Evolutionary conservation across 495 filamentous ascomycete species (phyloP).

Genomic region (Aspergillus haitiensis): DNA sequence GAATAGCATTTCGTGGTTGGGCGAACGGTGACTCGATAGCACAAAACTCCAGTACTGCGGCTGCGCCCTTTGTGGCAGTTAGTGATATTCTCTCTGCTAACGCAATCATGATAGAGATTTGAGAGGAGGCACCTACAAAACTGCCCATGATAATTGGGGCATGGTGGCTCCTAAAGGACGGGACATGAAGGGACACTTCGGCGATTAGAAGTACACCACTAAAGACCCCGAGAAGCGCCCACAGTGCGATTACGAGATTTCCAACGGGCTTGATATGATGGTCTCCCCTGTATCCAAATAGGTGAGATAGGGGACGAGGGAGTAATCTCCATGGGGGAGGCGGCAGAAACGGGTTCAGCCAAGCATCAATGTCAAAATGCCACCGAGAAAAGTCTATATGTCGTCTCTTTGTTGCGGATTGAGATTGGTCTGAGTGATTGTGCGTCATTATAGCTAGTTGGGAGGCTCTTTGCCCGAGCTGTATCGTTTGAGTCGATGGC

Average conservation of each 20-base stretch:
- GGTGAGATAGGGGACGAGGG: conserved; percentile 40
- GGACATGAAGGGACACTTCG: conserved; percentile 41
- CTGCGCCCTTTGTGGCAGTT: conserved; percentile 59
- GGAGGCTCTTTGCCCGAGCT: not conserved
- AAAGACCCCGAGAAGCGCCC: conserved; percentile 48
- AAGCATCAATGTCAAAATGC: conserved; percentile 66
- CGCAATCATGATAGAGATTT: not conserved
- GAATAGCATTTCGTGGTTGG: conserved; percentile 74
- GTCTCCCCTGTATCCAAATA: conserved; percentile 42
- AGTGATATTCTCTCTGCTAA: conserved; percentile 1
- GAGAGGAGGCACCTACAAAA: conserved; percentile 37
- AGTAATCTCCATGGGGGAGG: conserved; percentile 41
- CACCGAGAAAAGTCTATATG: conserved; percentile 30
- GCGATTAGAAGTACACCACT: conserved; percentile 45
- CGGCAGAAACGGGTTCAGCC: conserved; percentile 63
- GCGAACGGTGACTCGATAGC: conserved; percentile 79
- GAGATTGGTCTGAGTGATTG: not conserved
- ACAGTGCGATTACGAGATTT: conserved; percentile 41
- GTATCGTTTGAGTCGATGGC: not conserved
- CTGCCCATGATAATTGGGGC: conserved; percentile 42
- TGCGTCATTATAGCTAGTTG: conserved; percentile 6
- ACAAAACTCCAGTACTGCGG: conserved; percentile 73
- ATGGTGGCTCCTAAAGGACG: conserved; percentile 38
- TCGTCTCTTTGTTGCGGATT: not conserved
- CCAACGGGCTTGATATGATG: conserved; percentile 32